Base-by-base conservation (phyloP, 2,329 filamentous ascomycete genomes). In the Calonectria montana region DNA sequence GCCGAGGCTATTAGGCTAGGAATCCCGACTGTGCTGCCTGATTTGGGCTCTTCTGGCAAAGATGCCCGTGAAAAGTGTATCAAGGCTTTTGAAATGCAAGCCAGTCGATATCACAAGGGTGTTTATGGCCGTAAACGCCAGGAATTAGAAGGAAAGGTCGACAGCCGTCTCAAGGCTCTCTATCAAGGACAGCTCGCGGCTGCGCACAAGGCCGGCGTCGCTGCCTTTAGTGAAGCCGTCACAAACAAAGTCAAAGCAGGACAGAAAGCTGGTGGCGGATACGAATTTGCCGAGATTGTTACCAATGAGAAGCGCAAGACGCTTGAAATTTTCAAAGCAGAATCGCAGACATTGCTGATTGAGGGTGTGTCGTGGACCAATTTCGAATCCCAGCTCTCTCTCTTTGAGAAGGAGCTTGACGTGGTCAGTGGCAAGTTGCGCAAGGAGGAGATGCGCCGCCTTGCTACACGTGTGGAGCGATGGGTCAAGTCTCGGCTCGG, bases 281-380 rank as follows among this genome's bases (percentile, higher is more conserved):
- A 99, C 80, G 97, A 99, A 81, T 99, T 99, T 83, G 95, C 96
- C 25, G 94, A 97, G 76, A 98, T 98, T 78, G 97, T 99, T 7
- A 91, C 91, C 45, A 88, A 91, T 68, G 94, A 98, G 82, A 97
- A 97, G 85, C 90, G 89, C 78, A 91, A 91, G 81, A 92, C 95
- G 0, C 82, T 98, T 41, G 88, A 91, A 18, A 89, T 90, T 53
- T 99, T 97, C 81, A 91, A 94, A 80, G 87, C 89, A 23, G 93
- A 97, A 79, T 95, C 94, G 1, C 89, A 92, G 78, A 90, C 91
- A 61, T 89, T 96, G 10, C 85, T 91, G 9, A 94, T 99, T 12
- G 90, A 94, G 75, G 94, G 91, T n/a, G 90, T 96, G 0, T 81
- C 92, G 1, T 99, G 96, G 96, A 96, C 94, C 76, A 93, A 95